Base-by-base conservation (phyloP, 257 asterid species). In the Anisodus acutangulus region DNA sequence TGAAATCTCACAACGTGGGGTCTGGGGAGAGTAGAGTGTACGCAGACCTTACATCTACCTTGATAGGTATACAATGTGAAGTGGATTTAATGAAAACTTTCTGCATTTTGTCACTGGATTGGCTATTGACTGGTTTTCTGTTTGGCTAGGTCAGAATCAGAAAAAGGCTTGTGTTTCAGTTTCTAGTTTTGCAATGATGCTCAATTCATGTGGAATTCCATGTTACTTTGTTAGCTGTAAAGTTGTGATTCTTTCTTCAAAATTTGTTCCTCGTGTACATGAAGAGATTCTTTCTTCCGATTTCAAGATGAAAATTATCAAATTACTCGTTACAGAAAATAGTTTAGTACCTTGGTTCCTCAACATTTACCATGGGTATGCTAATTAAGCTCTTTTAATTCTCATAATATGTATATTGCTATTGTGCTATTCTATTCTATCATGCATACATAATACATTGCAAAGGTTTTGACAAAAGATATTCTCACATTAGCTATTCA, bases 141-240 rank as follows among this genome's bases (percentile, higher is more conserved):
- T 26, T 64, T 64, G 41, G 9, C 45, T 10, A 35, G n/a, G 43
- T 64, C 71, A 26, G 41, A 63, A 63, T 22, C 2, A 63, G 16
- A 4, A 63, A 63, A 59, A 9, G 16, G 4, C 3, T 6, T 26
- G 22, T 22, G 2, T 15, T 68, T 72, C 2, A 47, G 60, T 47
- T 74, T 74, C 60, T 82, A 5, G 80, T 79, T 55, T 43, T 31
- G 81, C 54, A 57, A 1, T n/a, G 80, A 58, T 82, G 39, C 64
- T 39, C 63, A 57, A 15, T 16, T 57, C 81, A 68, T 79, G 43
- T 78, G 83, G 6, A 59, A 15, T 53, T 53, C 9, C 81, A 78
- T 78, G 79, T 63, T 82, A 26, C 70, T 35, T 49, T 53, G 54
- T 68, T 43, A 79, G 86, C 89, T 87, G 89, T 87, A 87, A 87